These are phyloP conservation scores for Puccinia polysora DNA, from an alignment of 1,284 basidiomycete genomes.

Conservation along the genomic window DNA sequence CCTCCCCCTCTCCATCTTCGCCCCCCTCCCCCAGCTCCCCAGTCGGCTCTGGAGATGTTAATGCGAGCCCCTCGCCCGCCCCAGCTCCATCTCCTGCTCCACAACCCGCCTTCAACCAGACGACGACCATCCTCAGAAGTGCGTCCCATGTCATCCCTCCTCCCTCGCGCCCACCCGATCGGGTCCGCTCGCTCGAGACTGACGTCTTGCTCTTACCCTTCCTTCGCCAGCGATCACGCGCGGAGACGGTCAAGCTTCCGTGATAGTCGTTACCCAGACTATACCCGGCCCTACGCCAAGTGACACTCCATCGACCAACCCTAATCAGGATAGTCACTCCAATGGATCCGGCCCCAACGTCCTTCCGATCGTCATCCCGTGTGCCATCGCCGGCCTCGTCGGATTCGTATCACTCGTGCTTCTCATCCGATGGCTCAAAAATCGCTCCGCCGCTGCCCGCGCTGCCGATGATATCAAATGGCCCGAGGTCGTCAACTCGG, in stretches of 20 bases:
- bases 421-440: conserved; percentile 15
- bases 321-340: conserved; percentile 1
- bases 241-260: conserved; percentile 13
- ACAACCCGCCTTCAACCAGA: neutral
- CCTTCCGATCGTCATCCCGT: conserved; percentile 26
- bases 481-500: conserved; percentile 46
- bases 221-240: conserved; percentile 21
- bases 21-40: neutral
- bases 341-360: neutral
- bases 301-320: neutral
- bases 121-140: conserved; percentile 19
- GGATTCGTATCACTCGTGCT: neutral
- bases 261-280: conserved; percentile 40
- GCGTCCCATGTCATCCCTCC: neutral
- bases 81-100: neutral
- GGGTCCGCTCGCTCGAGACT: neutral
- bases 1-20: neutral
- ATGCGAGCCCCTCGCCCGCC: too few relatives aligned
- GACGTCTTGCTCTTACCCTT: neutral
- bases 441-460: conserved; percentile 4
- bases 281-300: neutral
- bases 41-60: too few relatives aligned
- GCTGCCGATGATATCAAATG: conserved; percentile 47
- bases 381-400: conserved; percentile 28
- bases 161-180: neutral